Percentiles rank a stretch among this genome's conserved stretches.
These are phyloP conservation scores for Hansenula sp. DNA, from an alignment of 1,139 yeast species.

Conservation along the genomic window DNA sequence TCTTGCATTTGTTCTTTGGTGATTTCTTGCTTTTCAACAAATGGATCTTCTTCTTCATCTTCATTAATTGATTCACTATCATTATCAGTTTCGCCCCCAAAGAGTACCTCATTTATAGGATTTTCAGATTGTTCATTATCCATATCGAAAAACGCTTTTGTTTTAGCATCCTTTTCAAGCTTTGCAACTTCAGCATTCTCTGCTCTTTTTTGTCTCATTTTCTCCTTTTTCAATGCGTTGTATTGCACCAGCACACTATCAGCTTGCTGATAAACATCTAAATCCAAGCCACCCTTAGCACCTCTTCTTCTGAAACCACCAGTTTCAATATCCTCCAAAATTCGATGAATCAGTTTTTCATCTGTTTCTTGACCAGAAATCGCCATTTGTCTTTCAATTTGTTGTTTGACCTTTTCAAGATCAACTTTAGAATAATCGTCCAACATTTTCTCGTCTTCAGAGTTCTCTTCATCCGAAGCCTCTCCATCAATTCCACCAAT, in stretches of 20 bases:
- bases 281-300: conserved; percentile 50
- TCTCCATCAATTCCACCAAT: conserved; percentile 84
- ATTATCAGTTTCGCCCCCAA: conserved; percentile 12
- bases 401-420: conserved; percentile 56
- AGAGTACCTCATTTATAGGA: conserved; percentile 16
- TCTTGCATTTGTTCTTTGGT: conserved; percentile 15
- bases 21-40: conserved; percentile 13
- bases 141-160: conserved; percentile 71
- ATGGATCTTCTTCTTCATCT: conserved; percentile 19
- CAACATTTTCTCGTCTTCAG: conserved; percentile 79
- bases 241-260: conserved; percentile 48
- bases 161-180: conserved; percentile 50
- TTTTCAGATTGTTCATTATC: conserved; percentile 49
- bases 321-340: conserved; percentile 76
- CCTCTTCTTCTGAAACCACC: conserved; percentile 74
- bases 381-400: conserved; percentile 56
- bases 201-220: conserved; percentile 52
- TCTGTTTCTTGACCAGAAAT: conserved; percentile 71
- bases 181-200: conserved; percentile 50
- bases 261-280: conserved; percentile 64
- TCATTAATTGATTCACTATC: conserved; percentile 14
- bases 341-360: conserved; percentile 64
- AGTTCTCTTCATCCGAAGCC: conserved; percentile 57
- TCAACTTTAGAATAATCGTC: conserved; percentile 66
- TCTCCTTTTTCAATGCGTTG: conserved; percentile 44